phyloP scores from a whole-genome alignment of 768 basidiomycete species.

The Russula olivacea region DNA sequence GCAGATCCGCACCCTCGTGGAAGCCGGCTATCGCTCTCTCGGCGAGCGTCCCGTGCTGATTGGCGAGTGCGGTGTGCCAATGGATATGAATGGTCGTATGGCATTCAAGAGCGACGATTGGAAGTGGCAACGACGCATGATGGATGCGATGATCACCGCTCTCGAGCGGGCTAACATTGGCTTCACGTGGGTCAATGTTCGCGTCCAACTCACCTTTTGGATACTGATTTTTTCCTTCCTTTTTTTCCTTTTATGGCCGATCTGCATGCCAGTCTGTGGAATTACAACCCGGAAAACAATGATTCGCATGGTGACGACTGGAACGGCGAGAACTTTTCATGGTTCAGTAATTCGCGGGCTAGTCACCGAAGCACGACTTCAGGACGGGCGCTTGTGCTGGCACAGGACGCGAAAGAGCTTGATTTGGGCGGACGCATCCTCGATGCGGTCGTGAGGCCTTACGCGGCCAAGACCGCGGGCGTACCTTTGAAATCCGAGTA shows the following conservation, averaged over 20 bases:
- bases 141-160: conserved; percentile 87
- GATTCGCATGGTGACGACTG: conserved; percentile 79
- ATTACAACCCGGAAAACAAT: conserved; percentile 84
- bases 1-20: conserved; percentile 76
- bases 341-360: conserved; percentile 68
- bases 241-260: background rate
- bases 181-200: conserved; percentile 63
- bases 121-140: conserved; percentile 81
- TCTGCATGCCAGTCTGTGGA: conserved; percentile 65
- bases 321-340: conserved; percentile 98
- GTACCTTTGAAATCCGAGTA: conserved; percentile 70
- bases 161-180: conserved; percentile 72
- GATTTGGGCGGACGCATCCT: conserved; percentile 83
- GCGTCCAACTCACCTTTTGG: background rate
- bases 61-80: conserved; percentile 92
- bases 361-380: conserved; percentile 40
- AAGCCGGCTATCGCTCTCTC: conserved; percentile 58
- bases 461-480: conserved; percentile 86
- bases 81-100: conserved; percentile 72
- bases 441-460: conserved; percentile 77
- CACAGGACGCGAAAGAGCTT: conserved; percentile 59
- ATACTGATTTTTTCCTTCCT: background rate
- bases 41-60: conserved; percentile 82
- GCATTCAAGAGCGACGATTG: conserved; percentile 73
- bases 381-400: conserved; percentile 38